Percentiles rank a stretch among this genome's conserved stretches.
phyloP scores from a whole-genome alignment of 805 yeast species.

The Kodamaea lidongshanica region DNA sequence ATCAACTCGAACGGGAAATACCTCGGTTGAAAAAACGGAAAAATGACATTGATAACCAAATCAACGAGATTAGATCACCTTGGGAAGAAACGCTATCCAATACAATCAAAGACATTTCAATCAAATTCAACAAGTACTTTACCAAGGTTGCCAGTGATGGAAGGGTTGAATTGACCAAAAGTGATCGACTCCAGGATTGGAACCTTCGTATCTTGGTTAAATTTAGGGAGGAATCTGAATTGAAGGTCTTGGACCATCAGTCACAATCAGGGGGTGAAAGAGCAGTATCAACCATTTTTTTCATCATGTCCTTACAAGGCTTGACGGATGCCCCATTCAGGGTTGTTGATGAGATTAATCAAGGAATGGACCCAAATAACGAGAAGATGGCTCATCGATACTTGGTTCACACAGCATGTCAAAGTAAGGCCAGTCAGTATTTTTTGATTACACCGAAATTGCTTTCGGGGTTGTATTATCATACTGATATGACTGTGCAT shows the following conservation, averaged over 20 bases:
- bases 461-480: slow-evolving; percentile 69
- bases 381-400: slow-evolving; percentile 81
- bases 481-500: slow-evolving; percentile 74
- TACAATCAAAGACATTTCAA: slow-evolving; percentile 52
- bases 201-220: slow-evolving; percentile 75
- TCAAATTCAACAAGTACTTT: slow-evolving; percentile 61
- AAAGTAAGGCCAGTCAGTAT: slow-evolving; percentile 60
- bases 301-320: slow-evolving; percentile 85
- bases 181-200: slow-evolving; percentile 66
- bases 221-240: slow-evolving; percentile 71
- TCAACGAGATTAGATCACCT: slow-evolving; percentile 29
- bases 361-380: slow-evolving; percentile 95
- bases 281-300: slow-evolving; percentile 89
- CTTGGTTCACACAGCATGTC: slow-evolving; percentile 79
- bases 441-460: slow-evolving; percentile 91
- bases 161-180: slow-evolving; percentile 55
- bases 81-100: slow-evolving; percentile 62
- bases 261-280: slow-evolving; percentile 98
- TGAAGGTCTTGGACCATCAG: slow-evolving; percentile 70
- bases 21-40: slow-evolving; percentile 30
- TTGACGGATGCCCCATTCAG: slow-evolving; percentile 84
- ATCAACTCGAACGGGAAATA: slow-evolving; percentile 28
- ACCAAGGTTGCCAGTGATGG: slow-evolving; percentile 81
- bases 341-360: slow-evolving; percentile 96
- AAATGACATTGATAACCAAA: slow-evolving; percentile 26